Conservation (phyloP, 192 early-diverging fungal species). For the Coemansia sp. region DNA sequence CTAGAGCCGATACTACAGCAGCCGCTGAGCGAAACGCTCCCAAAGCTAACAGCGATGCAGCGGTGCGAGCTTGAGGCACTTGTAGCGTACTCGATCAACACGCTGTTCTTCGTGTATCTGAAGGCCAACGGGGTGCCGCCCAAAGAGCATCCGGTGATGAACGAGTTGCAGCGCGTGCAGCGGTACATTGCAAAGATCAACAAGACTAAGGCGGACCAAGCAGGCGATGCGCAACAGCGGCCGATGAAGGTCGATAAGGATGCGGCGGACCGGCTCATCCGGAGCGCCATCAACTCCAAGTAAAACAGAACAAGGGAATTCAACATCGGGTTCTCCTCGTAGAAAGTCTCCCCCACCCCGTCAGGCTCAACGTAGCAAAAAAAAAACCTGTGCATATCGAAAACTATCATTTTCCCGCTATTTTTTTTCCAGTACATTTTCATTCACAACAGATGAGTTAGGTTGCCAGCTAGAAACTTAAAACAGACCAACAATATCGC, state of each 20-base stretch:
- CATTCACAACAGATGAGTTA: background rate
- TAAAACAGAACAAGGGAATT: background rate
- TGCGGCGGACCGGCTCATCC: conserved; percentile 56
- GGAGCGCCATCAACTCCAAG: conserved; percentile 33
- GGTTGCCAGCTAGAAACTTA: conserved; percentile 38
- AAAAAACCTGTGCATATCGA: conserved; percentile 4
- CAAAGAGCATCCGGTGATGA: conserved; percentile 58
- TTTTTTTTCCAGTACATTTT: background rate
- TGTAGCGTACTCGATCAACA: conserved; percentile 59
- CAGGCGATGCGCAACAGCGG: conserved; percentile 11
- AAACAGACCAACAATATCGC: conserved; percentile 85
- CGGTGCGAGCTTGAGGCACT: conserved; percentile 59
- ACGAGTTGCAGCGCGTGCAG: conserved; percentile 53
- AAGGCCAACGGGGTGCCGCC: conserved; percentile 59
- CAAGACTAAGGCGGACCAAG: conserved; percentile 28
- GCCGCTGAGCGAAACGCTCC: conserved; percentile 46
- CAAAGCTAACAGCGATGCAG: conserved; percentile 53
- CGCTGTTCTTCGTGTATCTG: conserved; percentile 57
- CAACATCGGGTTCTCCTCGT: no score
- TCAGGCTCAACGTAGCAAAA: background rate
- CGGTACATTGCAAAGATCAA: conserved; percentile 55
- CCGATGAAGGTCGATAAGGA: conserved; percentile 52
- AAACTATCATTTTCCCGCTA: no score
- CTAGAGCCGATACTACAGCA: conserved; percentile 36
- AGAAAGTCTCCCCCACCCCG: no score